Base-by-base conservation (phyloP, 805 yeast species). In the Scheffersomyces ergatensis region DNA sequence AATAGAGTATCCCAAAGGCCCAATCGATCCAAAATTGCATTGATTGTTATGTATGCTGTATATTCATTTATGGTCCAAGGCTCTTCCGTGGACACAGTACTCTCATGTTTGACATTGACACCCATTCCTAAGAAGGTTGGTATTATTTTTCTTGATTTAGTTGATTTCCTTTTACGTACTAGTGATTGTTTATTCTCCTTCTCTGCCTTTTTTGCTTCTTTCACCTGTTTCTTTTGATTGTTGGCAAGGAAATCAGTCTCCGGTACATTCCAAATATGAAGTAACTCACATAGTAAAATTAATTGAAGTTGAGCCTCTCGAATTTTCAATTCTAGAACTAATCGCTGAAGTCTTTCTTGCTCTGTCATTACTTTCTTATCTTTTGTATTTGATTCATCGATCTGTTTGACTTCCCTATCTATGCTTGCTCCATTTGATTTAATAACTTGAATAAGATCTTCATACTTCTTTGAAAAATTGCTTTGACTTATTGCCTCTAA, bases 241-340 rank as follows among this genome's bases (percentile, higher is more conserved):
- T 35, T 41, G 30, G 40, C 60, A 50, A 67, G 58, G 51, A 60
- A 69, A 15, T 46, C 58, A 19, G 44, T 53, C 53, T 63, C 75
- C 39, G 70, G 72, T 6, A 68, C 44, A 4, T 54, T 56, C 42
- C 63, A 53, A 9, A 60, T 36, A 17, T 55, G 46, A 2, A 79
- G 54, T 3, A 77, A 40, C 47, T 80, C 85, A 31, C 80, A 48
- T 2, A 76, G 45, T 0, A 78, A 44, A 2, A 80, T 48, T 0
- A 78, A 60, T 50, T 80, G 85, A 24, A 80, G 51, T 45, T 78
- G 82, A 1, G 81, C 74, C 46, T 80, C 85, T 26, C 83, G 59
- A 2, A 75, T 62, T 46, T 78, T 80, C 43, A 79, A 59, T 29
- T 70, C 67, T 29, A 62, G 54, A 2, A 65, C 51, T 1, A 74